Percentiles rank a stretch among this genome's conserved stretches.
Evolutionary conservation across 768 basidiomycete species (phyloP).

Genomic region (Boletus pseudo-olivaceus): DNA sequence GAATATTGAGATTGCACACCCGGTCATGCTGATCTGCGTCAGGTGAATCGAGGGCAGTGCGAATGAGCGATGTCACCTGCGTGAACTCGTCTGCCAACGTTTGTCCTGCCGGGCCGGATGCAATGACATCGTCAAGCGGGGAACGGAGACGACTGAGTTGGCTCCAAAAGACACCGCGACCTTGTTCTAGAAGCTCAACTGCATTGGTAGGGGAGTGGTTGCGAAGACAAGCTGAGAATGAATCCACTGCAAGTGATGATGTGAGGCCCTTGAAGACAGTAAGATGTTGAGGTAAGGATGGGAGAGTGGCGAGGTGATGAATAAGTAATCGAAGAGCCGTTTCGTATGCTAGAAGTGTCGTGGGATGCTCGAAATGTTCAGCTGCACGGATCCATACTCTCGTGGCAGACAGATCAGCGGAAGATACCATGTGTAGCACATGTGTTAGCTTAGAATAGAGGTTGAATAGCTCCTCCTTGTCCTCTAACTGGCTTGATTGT

Average conservation of each 20-base stretch:
- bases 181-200: not conserved
- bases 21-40: not conserved
- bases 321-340: not conserved
- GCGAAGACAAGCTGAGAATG: not conserved
- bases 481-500: no score
- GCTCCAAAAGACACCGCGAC: not conserved
- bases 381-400: not conserved
- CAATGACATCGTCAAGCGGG: not conserved
- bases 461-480: no score
- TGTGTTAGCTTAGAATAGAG: no score
- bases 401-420: not conserved
- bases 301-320: not conserved
- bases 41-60: not conserved
- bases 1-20: no score
- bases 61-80: no score
- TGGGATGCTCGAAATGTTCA: not conserved
- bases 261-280: not conserved
- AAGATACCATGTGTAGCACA: no score
- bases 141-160: not conserved
- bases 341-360: not conserved
- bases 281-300: not conserved
- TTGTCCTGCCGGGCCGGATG: not conserved
- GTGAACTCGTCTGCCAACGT: not conserved
- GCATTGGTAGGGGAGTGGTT: not conserved
- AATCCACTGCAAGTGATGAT: not conserved